A percentile compares a stretch with the other conserved stretches of the same genome.
phyloP scores from a whole-genome alignment of 108 stramenopile species.

The Nitzschia sp. region DNA sequence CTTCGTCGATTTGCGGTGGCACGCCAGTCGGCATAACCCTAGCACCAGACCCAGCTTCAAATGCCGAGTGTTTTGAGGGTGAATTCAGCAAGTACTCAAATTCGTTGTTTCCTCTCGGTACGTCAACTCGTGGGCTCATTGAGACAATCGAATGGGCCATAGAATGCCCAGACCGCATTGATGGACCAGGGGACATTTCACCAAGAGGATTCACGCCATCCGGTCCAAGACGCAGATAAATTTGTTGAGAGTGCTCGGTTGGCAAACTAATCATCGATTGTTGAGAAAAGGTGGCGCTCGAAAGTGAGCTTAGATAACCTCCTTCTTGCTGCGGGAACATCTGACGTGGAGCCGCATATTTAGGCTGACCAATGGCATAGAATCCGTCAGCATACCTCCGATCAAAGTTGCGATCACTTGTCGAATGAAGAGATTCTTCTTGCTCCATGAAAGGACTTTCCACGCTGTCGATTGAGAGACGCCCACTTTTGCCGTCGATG shows the following conservation, averaged over 20 bases:
- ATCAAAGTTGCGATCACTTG: constrained; percentile 11
- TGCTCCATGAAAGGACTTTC: constrained; percentile 15
- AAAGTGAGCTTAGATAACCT: constrained; percentile 23
- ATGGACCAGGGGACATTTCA: constrained; percentile 32
- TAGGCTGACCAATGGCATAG: constrained; percentile 20
- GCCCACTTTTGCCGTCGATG: not conserved
- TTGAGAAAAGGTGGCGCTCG: constrained; percentile 17
- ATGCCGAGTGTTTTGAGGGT: not conserved
- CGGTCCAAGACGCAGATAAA: not conserved
- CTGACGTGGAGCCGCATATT: constrained; percentile 15
- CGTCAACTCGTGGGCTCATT: constrained; percentile 23
- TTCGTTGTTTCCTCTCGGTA: not conserved
- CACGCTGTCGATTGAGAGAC: constrained; percentile 17
- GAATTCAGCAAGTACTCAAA: constrained; percentile 8
- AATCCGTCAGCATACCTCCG: constrained; percentile 10
- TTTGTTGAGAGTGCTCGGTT: not conserved
- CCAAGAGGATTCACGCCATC: constrained; percentile 1
- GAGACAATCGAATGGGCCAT: constrained; percentile 37
- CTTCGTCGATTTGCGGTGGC: not conserved
- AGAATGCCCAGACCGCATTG: constrained; percentile 30
- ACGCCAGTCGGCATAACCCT: not conserved
- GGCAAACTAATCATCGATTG: constrained; percentile 25
- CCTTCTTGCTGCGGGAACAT: constrained; percentile 12
- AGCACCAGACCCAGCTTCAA: not conserved
- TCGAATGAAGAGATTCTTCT: constrained; percentile 39